Base-by-base conservation (phyloP, 495 filamentous ascomycete species). In the Penicillium canescens region DNA sequence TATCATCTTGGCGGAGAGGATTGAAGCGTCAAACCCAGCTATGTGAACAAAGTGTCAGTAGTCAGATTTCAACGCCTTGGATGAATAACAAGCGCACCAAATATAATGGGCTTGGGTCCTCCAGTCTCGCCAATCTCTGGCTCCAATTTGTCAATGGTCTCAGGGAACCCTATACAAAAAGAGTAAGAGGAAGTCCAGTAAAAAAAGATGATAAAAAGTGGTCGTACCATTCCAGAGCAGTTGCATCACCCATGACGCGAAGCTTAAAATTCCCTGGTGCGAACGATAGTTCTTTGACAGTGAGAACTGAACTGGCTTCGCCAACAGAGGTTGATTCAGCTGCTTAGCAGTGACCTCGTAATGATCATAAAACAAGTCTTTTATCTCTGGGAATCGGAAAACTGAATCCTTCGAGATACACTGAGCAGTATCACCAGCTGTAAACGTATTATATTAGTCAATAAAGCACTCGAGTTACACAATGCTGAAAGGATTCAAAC, bases 371-470 rank as follows among this genome's bases (percentile, higher is more conserved):
- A 78, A 64, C 13, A 76, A 55, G 3, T 61, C 59, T 55, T 76
- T 78, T 11, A 75, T 59, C 53, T 74, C 73, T 2, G 59, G 49
- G 38, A 78, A 78, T 1, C 74, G 68, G 24, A 77, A 78, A 1
- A 61, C 71, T 0, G 72, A 68, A 14, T 78, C 75, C 26, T 74
- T 68, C 2, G 76, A 76, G 24, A 78, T 77, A 11, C 68, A 69
- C 55, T 78, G 75, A 0, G 74, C 75, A 0, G 72, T 77, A 42
- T 78, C 75, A 1, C 75, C 75, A 4, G 75, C 71, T 72, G 11
- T 20, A 37, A 37, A 7, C 20, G 23, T 3, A 3, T 40, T 20
- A 48, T 12, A 46, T 36, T 39, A 33, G 34, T 21, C n/a, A 2
- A 12, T 4, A 9, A 24, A 40, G 18, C 24, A 40, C 18, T 8